phyloP scores from a whole-genome alignment of 164 flowering plant species.

The Magnolia changhungtana region DNA sequence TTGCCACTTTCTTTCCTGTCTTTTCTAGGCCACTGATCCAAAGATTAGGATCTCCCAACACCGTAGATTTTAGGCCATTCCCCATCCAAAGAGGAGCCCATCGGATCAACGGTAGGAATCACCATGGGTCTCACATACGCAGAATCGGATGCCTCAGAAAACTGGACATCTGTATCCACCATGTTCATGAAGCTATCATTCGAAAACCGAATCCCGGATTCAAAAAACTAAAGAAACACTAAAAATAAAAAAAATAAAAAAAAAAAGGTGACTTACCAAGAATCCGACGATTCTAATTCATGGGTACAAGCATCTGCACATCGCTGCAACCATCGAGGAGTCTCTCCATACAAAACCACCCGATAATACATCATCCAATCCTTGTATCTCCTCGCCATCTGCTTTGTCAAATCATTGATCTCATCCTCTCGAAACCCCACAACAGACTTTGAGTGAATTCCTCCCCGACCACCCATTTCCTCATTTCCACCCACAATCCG shows the following conservation, averaged over 20 bases:
- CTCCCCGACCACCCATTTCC: slow-evolving; percentile 5
- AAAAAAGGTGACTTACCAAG: not conserved
- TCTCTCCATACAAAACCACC: slow-evolving; percentile 54
- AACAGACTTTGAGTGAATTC: slow-evolving; percentile 1
- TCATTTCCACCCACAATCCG: not conserved
- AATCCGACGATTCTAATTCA: slow-evolving; percentile 11
- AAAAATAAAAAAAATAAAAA: too few relatives aligned
- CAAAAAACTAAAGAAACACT: not conserved
- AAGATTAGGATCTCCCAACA: too few relatives aligned
- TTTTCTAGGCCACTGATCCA: too few relatives aligned
- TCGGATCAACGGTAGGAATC: too few relatives aligned
- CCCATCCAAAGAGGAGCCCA: too few relatives aligned
- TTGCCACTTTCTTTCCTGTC: too few relatives aligned
- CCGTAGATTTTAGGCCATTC: too few relatives aligned
- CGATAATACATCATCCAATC: slow-evolving; percentile 62
- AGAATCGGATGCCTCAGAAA: too few relatives aligned
- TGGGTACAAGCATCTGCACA: slow-evolving; percentile 10
- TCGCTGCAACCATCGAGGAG: slow-evolving; percentile 10
- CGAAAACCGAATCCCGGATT: not conserved
- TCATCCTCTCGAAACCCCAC: slow-evolving; percentile 19
- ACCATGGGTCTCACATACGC: too few relatives aligned
- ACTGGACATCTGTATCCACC: too few relatives aligned
- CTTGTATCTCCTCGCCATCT: slow-evolving; percentile 58
- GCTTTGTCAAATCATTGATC: slow-evolving; percentile 32
- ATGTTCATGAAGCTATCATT: not conserved